A percentile compares a stretch with the other conserved stretches of the same genome.
These are phyloP conservation scores for Dactylellina cionopaga DNA, from an alignment of 2,329 filamentous ascomycete species.

Conservation along the genomic window DNA sequence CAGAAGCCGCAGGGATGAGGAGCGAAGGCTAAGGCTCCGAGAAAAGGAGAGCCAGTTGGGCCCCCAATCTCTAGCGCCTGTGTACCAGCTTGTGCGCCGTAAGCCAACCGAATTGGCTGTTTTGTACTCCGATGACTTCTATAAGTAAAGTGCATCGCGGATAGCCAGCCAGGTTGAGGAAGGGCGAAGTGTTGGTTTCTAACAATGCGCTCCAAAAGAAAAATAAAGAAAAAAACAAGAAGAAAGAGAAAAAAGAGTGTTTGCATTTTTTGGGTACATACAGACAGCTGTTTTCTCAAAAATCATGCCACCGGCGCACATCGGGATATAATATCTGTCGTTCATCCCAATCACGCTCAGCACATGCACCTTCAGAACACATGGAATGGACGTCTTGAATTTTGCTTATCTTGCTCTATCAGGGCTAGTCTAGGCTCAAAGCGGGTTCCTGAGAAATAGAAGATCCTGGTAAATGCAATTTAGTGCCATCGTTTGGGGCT, in stretches of 20 bases:
- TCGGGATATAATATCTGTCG: not conserved
- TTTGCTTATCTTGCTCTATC: conserved; percentile 21
- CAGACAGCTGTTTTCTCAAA: too few relatives aligned
- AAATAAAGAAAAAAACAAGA: too few relatives aligned
- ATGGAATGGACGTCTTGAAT: conserved; percentile 6
- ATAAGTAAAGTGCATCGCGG: too few relatives aligned
- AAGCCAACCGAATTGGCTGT: not conserved
- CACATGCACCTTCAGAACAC: conserved; percentile 6
- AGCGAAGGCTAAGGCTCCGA: conserved; percentile 8
- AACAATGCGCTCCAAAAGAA: too few relatives aligned
- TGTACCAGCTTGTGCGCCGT: conserved; percentile 1
- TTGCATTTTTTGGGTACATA: too few relatives aligned
- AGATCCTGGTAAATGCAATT: conserved; percentile 22
- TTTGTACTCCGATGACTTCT: too few relatives aligned
- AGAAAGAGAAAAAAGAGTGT: too few relatives aligned
- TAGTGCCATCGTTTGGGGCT: conserved; percentile 21
- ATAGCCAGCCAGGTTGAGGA: too few relatives aligned
- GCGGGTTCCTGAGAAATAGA: conserved; percentile 19
- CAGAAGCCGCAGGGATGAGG: conserved; percentile 4
- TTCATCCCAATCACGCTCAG: conserved; percentile 3
- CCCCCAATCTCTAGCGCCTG: too few relatives aligned
- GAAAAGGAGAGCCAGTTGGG: conserved; percentile 20
- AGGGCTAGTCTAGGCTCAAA: conserved; percentile 21
- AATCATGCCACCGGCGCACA: conserved; percentile 7
- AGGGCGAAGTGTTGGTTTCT: too few relatives aligned